Conservation (phyloP, 164 flowering plant species). For the Saururus chinensis region DNA sequence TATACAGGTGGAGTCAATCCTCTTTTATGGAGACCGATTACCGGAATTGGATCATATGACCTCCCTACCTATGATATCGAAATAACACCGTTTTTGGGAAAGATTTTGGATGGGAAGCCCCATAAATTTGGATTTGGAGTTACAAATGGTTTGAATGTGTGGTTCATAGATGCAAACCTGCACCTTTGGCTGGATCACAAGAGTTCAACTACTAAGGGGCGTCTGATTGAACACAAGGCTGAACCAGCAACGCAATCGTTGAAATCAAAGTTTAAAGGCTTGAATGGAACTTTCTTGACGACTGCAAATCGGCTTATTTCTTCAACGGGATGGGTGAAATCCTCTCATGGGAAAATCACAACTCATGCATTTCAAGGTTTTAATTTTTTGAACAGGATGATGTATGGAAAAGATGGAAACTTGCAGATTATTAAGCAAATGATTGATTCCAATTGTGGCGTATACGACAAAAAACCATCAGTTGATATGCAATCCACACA, state of each 20-base stretch:
- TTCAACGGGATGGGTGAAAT: constrained; percentile 62
- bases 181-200: constrained; percentile 82
- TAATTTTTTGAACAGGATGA: constrained; percentile 41
- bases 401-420: constrained; percentile 39
- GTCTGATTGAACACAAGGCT: constrained; percentile 20
- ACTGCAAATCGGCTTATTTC: constrained; percentile 30
- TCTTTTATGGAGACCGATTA: constrained; percentile 79
- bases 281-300: constrained; percentile 51
- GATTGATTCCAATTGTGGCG: constrained; percentile 32
- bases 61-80: constrained; percentile 86
- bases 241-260: constrained; percentile 20
- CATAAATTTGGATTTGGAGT: constrained; percentile 62
- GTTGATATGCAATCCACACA: constrained; percentile 10
- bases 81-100: constrained; percentile 68
- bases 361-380: constrained; percentile 39
- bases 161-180: constrained; percentile 84
- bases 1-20: constrained; percentile 88
- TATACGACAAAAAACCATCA: constrained; percentile 19
- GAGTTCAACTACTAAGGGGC: constrained; percentile 31
- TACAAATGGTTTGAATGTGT: constrained; percentile 67
- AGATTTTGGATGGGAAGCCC: constrained; percentile 48
- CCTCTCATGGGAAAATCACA: constrained; percentile 59
- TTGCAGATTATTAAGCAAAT: constrained; percentile 60
- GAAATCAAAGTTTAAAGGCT: constrained; percentile 34
- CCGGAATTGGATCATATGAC: constrained; percentile 81